These are phyloP conservation scores for Termitomyces bulborhizus DNA, from an alignment of 768 basidiomycete species.

Conservation along the genomic window DNA sequence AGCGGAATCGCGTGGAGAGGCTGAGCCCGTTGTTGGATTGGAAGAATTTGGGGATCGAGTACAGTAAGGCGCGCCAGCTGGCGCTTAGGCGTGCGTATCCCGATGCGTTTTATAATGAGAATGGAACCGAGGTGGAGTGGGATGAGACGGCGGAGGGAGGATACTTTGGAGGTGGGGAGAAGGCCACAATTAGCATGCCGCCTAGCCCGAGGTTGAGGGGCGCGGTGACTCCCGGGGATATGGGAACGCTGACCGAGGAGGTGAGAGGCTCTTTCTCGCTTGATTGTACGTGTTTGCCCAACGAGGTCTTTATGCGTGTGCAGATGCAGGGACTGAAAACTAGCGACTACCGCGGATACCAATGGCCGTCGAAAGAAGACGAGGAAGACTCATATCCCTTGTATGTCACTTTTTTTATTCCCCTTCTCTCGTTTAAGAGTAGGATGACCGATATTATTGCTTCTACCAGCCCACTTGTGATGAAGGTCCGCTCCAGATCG, in stretches of 20 bases:
- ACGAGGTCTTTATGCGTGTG: neutral
- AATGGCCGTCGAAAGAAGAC: conserved; percentile 61
- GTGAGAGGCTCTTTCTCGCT: conserved; percentile 28
- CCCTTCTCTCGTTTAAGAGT: neutral
- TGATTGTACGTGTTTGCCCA: neutral
- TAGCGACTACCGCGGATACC: conserved; percentile 75
- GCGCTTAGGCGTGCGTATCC: conserved; percentile 93
- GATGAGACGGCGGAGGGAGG: conserved; percentile 24
- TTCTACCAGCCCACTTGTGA: conserved; percentile 68
- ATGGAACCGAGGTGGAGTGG: conserved; percentile 31
- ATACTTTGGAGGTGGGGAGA: conserved; percentile 46
- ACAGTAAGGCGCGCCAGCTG: conserved; percentile 90
- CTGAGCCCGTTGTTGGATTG: conserved; percentile 92
- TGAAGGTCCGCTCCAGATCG: conserved; percentile 83
- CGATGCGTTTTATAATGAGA: conserved; percentile 71
- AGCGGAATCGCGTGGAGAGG: conserved; percentile 95
- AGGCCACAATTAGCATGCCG: conserved; percentile 72
- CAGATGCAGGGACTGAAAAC: conserved; percentile 85
- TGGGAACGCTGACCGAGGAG: conserved; percentile 86
- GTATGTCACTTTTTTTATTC: conserved; percentile 38
- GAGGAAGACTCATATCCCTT: conserved; percentile 92
- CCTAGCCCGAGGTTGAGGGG: conserved; percentile 86
- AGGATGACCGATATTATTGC: conserved; percentile 5
- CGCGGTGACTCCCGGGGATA: conserved; percentile 86
- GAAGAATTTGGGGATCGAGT: conserved; percentile 98